These are phyloP conservation scores for Lactarius vividus DNA, from an alignment of 768 basidiomycete species.

Conservation along the genomic window DNA sequence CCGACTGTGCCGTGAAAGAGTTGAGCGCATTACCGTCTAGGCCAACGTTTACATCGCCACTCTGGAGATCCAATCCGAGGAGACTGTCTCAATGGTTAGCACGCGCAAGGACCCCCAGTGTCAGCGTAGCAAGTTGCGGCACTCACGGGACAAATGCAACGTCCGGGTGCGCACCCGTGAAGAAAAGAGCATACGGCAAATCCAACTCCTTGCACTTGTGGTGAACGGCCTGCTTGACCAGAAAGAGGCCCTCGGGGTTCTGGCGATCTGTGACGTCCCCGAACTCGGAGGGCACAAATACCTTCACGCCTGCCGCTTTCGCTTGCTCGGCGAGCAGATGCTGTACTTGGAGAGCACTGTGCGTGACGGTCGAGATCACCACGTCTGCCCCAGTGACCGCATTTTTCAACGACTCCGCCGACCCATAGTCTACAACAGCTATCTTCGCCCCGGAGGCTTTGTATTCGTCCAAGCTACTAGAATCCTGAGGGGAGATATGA, in stretches of 20 bases:
- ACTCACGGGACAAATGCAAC: constrained; percentile 19
- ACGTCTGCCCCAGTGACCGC: constrained; percentile 19
- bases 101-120: neutral
- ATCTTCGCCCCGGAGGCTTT: constrained; percentile 15
- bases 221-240: constrained; percentile 18
- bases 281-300: constrained; percentile 37
- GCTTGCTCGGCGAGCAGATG: constrained; percentile 32
- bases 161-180: constrained; percentile 23
- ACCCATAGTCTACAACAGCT: constrained; percentile 22
- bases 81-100: constrained; percentile 1
- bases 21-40: constrained; percentile 24
- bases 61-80: constrained; percentile 20
- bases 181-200: constrained; percentile 28
- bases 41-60: constrained; percentile 21
- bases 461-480: constrained; percentile 5
- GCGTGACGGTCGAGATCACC: constrained; percentile 14
- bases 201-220: constrained; percentile 23
- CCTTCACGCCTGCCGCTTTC: constrained; percentile 33
- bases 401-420: constrained; percentile 11
- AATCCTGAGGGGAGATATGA: neutral
- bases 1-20: constrained; percentile 26
- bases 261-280: constrained; percentile 18
- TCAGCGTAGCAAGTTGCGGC: neutral
- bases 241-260: constrained; percentile 10
- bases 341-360: constrained; percentile 28